Evolutionary conservation across 768 basidiomycete species (phyloP).

Genomic region (Exidia glandulosa): DNA sequence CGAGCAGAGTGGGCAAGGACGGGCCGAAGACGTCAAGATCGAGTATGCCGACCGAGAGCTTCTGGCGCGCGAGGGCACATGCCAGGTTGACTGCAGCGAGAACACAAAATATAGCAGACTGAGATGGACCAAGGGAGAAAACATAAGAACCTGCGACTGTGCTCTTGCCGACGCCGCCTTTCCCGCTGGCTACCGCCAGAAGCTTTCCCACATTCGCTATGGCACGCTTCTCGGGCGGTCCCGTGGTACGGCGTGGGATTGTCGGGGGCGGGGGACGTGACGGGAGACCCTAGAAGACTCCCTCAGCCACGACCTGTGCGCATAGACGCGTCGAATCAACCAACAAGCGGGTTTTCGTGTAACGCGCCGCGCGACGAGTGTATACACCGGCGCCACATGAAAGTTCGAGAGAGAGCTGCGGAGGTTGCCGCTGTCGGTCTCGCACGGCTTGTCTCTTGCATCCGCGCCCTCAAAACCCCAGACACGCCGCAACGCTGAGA

Average conservation of each 20-base stretch:
- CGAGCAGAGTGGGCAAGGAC: constrained; percentile 87
- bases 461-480: not conserved
- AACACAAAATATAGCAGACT: too few relatives aligned
- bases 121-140: not conserved
- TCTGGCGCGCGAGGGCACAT: constrained; percentile 40
- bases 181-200: constrained; percentile 80
- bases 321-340: not conserved
- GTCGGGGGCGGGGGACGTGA: constrained; percentile 24
- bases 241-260: constrained; percentile 25
- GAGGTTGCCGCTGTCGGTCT: not conserved
- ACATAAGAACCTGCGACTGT: constrained; percentile 66
- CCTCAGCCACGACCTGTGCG: not conserved
- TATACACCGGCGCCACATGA: not conserved
- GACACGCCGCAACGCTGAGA: not conserved
- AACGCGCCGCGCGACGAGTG: constrained; percentile 1
- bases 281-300: constrained; percentile 26
- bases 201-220: constrained; percentile 63
- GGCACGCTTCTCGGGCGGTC: constrained; percentile 23
- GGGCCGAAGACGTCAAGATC: constrained; percentile 97
- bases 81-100: constrained; percentile 77
- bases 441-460: not conserved
- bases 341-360: constrained; percentile 8
- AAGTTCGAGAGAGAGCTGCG: not conserved
- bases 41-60: constrained; percentile 69
- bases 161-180: constrained; percentile 94